Percentiles rank a stretch among this genome's conserved stretches.
Conservation (phyloP, 305 asterid genomes). For the Ruellia speciosa region DNA sequence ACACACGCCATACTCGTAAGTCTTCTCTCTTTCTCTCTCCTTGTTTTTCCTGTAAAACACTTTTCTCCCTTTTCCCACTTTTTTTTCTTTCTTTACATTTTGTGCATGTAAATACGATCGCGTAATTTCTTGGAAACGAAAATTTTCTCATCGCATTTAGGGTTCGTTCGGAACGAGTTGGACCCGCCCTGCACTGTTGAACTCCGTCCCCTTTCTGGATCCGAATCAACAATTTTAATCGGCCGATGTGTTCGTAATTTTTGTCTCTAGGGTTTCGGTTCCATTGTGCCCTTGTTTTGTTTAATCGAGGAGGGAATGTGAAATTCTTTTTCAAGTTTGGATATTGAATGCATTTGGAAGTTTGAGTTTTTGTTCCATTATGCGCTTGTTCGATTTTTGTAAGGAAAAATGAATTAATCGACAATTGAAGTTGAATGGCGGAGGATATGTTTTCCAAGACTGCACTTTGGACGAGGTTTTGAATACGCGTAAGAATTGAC, state of each 20-base stretch:
- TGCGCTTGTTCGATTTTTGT: constrained; percentile 4
- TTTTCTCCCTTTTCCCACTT: too few relatives aligned
- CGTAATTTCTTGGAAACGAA: constrained; percentile 14
- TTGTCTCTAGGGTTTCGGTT: constrained; percentile 27
- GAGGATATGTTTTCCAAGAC: not conserved
- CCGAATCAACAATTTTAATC: constrained; percentile 17
- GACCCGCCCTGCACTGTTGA: not conserved
- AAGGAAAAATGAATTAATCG: constrained; percentile 5
- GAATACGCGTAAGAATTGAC: constrained; percentile 22
- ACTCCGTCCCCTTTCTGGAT: constrained; percentile 20
- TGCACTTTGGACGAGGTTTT: constrained; percentile 13
- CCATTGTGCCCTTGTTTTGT: constrained; percentile 8
- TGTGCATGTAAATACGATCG: constrained; percentile 1
- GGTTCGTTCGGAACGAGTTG: constrained; percentile 27
- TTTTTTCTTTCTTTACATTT: too few relatives aligned
- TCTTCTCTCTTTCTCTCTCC: constrained; percentile 27
- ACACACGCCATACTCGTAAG: constrained; percentile 33
- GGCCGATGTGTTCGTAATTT: constrained; percentile 19
- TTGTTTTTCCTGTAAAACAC: not conserved
- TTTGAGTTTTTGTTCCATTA: constrained; percentile 12
- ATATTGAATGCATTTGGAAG: constrained; percentile 19
- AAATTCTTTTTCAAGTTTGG: constrained; percentile 18
- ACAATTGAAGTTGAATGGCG: constrained; percentile 7
- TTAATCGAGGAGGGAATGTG: constrained; percentile 15
- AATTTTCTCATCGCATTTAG: constrained; percentile 21